Conservation (phyloP, 345 rosid species). For the Cardamine resedifolia region DNA sequence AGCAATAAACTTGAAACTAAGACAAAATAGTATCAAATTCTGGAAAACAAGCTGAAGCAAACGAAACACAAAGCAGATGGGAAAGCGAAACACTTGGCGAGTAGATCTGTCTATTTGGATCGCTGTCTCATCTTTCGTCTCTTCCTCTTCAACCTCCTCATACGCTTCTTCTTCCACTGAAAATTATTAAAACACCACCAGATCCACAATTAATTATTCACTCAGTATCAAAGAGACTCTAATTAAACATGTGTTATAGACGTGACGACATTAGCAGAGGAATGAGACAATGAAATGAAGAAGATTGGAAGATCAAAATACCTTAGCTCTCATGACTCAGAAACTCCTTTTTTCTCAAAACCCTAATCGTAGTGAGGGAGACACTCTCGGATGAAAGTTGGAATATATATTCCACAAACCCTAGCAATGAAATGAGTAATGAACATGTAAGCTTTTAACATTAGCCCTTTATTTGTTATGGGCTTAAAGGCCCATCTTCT, state of each 20-base stretch:
- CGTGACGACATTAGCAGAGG: neutral
- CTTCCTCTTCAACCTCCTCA: conserved; percentile 57
- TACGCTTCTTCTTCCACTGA: conserved; percentile 56
- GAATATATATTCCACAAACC: conserved; percentile 16
- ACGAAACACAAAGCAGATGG: conserved; percentile 2
- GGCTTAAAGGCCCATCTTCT: conserved; percentile 2
- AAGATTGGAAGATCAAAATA: neutral
- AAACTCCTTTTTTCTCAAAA: conserved; percentile 8
- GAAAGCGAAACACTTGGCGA: neutral
- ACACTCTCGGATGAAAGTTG: neutral
- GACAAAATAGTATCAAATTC: conserved; percentile 1
- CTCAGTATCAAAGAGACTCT: neutral
- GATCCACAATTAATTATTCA: conserved; percentile 1
- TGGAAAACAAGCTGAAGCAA: neutral
- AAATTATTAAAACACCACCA: neutral
- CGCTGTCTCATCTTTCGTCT: conserved; percentile 55
- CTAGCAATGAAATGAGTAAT: neutral
- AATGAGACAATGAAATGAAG: neutral
- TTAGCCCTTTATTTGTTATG: neutral
- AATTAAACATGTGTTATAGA: neutral
- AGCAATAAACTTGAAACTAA: neutral
- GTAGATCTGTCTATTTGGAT: conserved; percentile 40
- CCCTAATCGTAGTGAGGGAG: conserved; percentile 4
- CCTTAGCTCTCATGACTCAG: conserved; percentile 29
- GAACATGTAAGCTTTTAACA: neutral